Evolutionary conservation across 108 stramenopile species (phyloP), one percentile per base, ranked within the genome.

Genomic region (Chaetoceros tenuissimus): DNA sequence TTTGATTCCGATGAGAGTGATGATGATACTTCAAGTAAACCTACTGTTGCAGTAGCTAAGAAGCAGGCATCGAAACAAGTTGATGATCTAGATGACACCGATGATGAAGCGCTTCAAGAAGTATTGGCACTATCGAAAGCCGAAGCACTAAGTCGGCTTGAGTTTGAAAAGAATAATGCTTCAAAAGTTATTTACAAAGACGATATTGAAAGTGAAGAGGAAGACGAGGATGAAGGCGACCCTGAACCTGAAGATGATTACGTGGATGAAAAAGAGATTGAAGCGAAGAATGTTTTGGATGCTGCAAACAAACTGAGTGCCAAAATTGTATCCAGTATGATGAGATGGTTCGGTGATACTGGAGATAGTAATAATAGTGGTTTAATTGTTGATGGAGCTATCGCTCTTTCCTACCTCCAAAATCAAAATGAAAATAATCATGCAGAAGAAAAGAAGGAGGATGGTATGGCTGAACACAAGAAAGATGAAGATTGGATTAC

Each of bases 261-360:
- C 18, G 74, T 75, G 48, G 77, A 80, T 47, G 63, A 74, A 29
- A 83, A 79, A 46, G 81, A 80, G 29, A 57, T 74, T 54, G 79
- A 78, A 47, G 89, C 89, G 0, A 61, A 60, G 3, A 64, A 69
- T 29, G 75, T 87, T 1, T 57, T 90, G 19, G 51, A 69, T 10
- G 75, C 75, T 46, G 89, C 89, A 20, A 85, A 85, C 60, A 48
- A 59, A 18, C 64, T 90, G 1, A 84, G 84, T 73, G 60, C 74
- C 2, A 70, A 81, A 31, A 80, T 90, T 26, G 55, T 90, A 28
- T 56, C 71, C n/a, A 59, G 71, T 26, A 78, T 90, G 66, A 59
- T 25, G 10, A 49, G 51, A 30, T 90, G 89, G 89, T 67, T 66
- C 45, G 40, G 22, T 24, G 53, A 19, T 31, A 48, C 34, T 3